phyloP scores from a whole-genome alignment of 495 filamentous ascomycete species.

The Tuber borchii region DNA sequence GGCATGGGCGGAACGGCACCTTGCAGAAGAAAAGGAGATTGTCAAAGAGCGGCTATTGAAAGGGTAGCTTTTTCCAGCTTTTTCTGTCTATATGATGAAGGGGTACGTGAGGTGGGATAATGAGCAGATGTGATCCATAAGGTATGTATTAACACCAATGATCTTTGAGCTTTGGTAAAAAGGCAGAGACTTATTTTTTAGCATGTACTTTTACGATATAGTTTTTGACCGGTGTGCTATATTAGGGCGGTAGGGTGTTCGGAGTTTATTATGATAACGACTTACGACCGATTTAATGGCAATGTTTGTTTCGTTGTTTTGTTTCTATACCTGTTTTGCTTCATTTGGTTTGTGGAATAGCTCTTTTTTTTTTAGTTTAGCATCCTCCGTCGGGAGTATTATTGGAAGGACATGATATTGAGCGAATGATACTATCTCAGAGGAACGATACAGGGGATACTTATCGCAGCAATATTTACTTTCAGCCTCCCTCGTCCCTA shows the following conservation, averaged over 20 bases:
- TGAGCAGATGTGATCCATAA: neutral
- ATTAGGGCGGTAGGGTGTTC: neutral
- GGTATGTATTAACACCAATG: neutral
- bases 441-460: neutral
- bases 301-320: neutral
- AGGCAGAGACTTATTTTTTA: neutral
- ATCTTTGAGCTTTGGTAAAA: neutral
- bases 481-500: neutral
- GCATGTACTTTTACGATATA: neutral
- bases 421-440: neutral
- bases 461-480: neutral
- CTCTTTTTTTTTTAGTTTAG: neutral
- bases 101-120: neutral
- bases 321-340: neutral
- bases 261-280: neutral
- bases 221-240: neutral
- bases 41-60: constrained; percentile 28
- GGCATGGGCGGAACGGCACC: constrained; percentile 29
- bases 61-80: constrained; percentile 15
- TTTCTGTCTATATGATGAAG: neutral
- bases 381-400: neutral
- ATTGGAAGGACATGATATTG: neutral
- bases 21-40: constrained; percentile 26
- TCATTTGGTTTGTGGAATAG: neutral
- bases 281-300: neutral